phyloP scores from a whole-genome alignment of 2,329 filamentous ascomycete genomes.

The Pyrenochaeta sp. region DNA sequence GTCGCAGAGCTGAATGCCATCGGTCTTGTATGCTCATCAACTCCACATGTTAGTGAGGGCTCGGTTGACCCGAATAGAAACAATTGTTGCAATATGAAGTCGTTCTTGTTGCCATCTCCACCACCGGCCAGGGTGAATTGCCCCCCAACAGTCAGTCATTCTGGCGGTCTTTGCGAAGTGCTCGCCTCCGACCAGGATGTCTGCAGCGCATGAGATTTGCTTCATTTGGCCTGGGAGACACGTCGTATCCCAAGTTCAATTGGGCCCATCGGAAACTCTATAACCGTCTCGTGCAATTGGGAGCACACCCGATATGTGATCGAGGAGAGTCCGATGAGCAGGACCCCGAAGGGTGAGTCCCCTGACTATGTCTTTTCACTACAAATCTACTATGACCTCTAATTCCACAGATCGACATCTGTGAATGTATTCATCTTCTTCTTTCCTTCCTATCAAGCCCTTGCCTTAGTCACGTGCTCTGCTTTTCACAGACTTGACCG shows the following conservation, averaged over 20 bases:
- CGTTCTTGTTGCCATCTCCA: conserved; percentile 84
- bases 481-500: background rate
- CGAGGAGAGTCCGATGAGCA: conserved; percentile 91
- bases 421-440: no score
- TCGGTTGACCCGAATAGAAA: conserved; percentile 38
- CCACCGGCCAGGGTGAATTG: conserved; percentile 93
- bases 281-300: conserved; percentile 83
- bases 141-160: conserved; percentile 82
- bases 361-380: no score
- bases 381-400: no score
- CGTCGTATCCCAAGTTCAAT: conserved; percentile 95
- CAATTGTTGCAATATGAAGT: conserved; percentile 59
- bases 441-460: no score
- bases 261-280: conserved; percentile 89
- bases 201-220: conserved; percentile 76
- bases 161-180: conserved; percentile 84
- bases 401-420: no score
- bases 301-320: conserved; percentile 77
- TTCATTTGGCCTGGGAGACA: conserved; percentile 91
- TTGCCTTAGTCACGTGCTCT: no score
- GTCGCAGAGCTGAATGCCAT: conserved; percentile 80
- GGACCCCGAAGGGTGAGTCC: conserved; percentile 84
- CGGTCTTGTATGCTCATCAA: conserved; percentile 69
- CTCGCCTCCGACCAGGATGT: conserved; percentile 75
- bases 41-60: no score